Percentiles rank a stretch among this genome's conserved stretches.
Conservation (phyloP, 306 rosid genomes). For the Sesbania bispinosa region DNA sequence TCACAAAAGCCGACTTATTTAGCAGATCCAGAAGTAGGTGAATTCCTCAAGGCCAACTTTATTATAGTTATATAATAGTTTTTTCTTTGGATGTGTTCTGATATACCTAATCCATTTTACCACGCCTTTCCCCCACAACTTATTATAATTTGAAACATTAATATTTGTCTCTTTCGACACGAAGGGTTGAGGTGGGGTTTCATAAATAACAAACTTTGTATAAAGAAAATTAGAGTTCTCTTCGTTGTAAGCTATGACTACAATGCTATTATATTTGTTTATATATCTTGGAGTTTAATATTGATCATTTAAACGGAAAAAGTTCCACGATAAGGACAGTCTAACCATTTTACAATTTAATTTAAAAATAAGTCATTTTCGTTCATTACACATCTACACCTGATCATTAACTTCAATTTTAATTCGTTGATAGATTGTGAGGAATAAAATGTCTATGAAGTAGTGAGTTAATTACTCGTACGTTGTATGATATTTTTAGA, state of each 20-base stretch:
- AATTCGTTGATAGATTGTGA: no score
- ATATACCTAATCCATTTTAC: conserved; percentile 54
- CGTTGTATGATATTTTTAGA: no score
- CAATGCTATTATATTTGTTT: background rate
- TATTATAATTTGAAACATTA: background rate
- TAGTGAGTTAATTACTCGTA: no score
- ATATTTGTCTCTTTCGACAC: conserved; percentile 10
- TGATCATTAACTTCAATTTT: no score
- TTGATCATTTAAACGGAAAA: conserved; percentile 14
- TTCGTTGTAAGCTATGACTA: background rate
- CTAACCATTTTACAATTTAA: background rate
- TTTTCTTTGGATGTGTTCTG: conserved; percentile 24
- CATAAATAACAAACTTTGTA: background rate
- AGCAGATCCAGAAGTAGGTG: conserved; percentile 39
- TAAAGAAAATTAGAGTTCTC: background rate
- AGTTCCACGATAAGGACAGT: conserved; percentile 17
- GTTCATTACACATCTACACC: background rate
- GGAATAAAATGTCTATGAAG: no score
- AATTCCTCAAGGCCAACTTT: conserved; percentile 27
- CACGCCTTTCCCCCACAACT: conserved; percentile 18
- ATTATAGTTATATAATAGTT: background rate
- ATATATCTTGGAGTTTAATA: background rate
- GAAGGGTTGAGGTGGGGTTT: conserved; percentile 11
- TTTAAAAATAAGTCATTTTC: background rate
- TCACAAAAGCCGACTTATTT: conserved; percentile 26